Conservation (phyloP, 768 basidiomycete genomes). For the Rhizopogon vinicolor region DNA sequence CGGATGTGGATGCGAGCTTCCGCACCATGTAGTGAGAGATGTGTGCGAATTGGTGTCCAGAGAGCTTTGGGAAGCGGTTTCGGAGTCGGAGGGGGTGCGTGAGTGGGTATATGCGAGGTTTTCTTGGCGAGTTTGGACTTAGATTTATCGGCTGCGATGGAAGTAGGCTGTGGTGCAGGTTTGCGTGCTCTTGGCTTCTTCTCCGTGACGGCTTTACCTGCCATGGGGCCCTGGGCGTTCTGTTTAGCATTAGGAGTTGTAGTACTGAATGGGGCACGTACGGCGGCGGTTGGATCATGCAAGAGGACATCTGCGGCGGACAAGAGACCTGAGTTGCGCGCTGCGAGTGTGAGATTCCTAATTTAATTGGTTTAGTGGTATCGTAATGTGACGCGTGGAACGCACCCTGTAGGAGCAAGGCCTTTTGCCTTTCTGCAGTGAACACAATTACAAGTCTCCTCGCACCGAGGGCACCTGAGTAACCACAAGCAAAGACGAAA, state of each 20-base stretch:
- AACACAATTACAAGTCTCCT: constrained; percentile 63
- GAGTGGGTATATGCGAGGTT: constrained; percentile 15
- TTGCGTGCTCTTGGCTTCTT: constrained; percentile 13
- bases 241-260: constrained; percentile 5
- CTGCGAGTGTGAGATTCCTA: constrained; percentile 35
- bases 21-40: constrained; percentile 40
- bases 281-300: constrained; percentile 27
- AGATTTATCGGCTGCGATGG: constrained; percentile 8
- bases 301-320: constrained; percentile 35
- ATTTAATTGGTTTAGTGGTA: constrained; percentile 7
- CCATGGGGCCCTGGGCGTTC: constrained; percentile 22
- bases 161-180: constrained; percentile 2
- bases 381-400: not conserved
- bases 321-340: constrained; percentile 32
- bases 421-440: constrained; percentile 62
- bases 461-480: constrained; percentile 64
- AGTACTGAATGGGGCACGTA: constrained; percentile 10
- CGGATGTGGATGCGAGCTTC: constrained; percentile 66
- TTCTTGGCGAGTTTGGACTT: constrained; percentile 13
- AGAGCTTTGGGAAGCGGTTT: constrained; percentile 40
- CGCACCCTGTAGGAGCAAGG: constrained; percentile 55
- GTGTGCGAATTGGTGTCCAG: constrained; percentile 49
- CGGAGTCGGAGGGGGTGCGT: constrained; percentile 24
- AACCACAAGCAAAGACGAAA: not conserved
- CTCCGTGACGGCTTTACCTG: constrained; percentile 13